Evolutionary conservation across 2,329 filamentous ascomycete genomes (phyloP), one percentile per base, ranked within the genome.

Genomic region (Sporothrix luriei): DNA sequence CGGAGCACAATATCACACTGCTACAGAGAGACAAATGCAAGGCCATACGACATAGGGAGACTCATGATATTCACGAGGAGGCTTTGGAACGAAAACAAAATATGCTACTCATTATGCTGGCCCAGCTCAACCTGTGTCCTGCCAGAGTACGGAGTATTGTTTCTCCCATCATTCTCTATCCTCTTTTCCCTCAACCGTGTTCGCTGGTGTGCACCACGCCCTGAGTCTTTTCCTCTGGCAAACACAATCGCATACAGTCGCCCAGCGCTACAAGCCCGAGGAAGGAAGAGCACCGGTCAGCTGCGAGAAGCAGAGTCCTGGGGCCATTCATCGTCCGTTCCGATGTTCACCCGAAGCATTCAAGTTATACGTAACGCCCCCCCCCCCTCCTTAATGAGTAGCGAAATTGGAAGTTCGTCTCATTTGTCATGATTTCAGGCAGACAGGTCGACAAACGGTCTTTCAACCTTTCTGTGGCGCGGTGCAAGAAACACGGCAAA

Each of bases 341-440:
- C 62, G 62, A 65, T 21, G 26, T 52, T 65, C 62, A 65, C 26
- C 62, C 62, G 62, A 46, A 65, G 21, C 62, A 10, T 43, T 46
- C 10, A 38, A 14, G 46, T 4, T 19, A 51, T 49, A 38, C 46
- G 10, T 3, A 49, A 33, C 7, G 33, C 6, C 43, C 43, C 61
- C 49, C 61, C 24, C 38, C 49, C 51, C 24, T 24, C 43, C 43
- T 65, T 3, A 16, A 14, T 24, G 43, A 16, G 14, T 33, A 29
- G 43, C 24, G 21, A 26, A 43, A 14, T 29, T 16, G 40, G 2
- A 10, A 43, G 29, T 24, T 21, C 43, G 24, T 61, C 10, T 61
- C 33, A 2, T 9, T 43, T 19, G n/a, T 59, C 7, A 21, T 43
- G 29, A 10, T 14, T 5, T 38, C 43, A 62, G 16, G 19, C 51